Conservation (phyloP, 345 rosid genomes). For the Nasturtium officinale region DNA sequence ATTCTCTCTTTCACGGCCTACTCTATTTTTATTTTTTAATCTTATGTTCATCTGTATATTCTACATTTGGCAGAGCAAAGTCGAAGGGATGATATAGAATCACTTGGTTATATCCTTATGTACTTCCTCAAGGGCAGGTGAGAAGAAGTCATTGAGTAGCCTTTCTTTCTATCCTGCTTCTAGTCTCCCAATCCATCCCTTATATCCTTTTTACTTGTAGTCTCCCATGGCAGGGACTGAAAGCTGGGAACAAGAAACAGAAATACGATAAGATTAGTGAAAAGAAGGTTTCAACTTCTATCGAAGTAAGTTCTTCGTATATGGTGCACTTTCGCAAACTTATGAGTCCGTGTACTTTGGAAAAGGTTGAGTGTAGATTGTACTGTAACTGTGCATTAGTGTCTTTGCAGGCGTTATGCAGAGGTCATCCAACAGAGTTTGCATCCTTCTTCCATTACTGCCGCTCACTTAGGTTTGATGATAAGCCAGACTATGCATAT, state of each 20-base stretch:
- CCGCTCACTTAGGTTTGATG: slow-evolving; percentile 88
- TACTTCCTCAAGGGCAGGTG: slow-evolving; percentile 97
- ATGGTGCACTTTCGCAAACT: background rate
- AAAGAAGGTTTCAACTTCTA: slow-evolving; percentile 89
- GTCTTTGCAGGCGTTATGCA: slow-evolving; percentile 70
- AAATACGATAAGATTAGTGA: slow-evolving; percentile 96
- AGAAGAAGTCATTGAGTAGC: background rate
- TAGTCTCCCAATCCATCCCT: background rate
- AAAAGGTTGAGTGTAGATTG: too few species aligned
- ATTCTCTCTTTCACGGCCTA: background rate
- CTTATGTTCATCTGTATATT: slow-evolving; percentile 12
- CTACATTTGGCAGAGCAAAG: slow-evolving; percentile 74
- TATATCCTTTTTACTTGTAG: slow-evolving; percentile 37
- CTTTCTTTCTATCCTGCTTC: background rate
- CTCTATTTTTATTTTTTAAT: background rate
- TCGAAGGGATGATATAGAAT: slow-evolving; percentile 97
- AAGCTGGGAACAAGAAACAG: slow-evolving; percentile 96
- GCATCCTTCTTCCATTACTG: slow-evolving; percentile 96
- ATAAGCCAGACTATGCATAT: slow-evolving; percentile 95
- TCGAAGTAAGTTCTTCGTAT: slow-evolving; percentile 48
- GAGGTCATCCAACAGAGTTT: slow-evolving; percentile 95
- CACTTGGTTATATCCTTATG: slow-evolving; percentile 97
- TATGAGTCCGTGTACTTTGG: too few species aligned
- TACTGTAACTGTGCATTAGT: background rate
- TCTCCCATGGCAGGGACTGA: slow-evolving; percentile 99